Conservation (phyloP, 1,139 yeast genomes). For the Hansenula sp. region DNA sequence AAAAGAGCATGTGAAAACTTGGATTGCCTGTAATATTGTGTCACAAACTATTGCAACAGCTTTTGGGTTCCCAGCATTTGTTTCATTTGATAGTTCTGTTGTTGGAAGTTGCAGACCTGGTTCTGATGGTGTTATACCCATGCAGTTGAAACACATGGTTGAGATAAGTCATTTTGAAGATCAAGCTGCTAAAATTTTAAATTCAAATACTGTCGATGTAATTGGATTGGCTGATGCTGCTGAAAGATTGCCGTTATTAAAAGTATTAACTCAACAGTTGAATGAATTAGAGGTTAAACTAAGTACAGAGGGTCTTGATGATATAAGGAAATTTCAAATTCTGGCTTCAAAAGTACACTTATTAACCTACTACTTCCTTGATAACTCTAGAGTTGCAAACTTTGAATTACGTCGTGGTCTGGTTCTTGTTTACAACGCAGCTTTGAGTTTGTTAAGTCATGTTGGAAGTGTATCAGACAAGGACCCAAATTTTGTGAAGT, state of each 20-base stretch:
- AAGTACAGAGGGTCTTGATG: conserved; percentile 44
- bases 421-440: conserved; percentile 73
- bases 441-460: conserved; percentile 66
- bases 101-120: conserved; percentile 46
- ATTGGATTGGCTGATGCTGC: conserved; percentile 58
- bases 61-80: conserved; percentile 92
- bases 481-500: conserved; percentile 62
- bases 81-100: conserved; percentile 74
- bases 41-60: conserved; percentile 88
- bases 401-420: conserved; percentile 68
- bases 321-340: conserved; percentile 62
- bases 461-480: conserved; percentile 56
- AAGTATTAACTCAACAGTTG: conserved; percentile 64
- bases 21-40: conserved; percentile 90
- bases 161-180: conserved; percentile 83
- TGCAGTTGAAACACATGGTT: conserved; percentile 64
- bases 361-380: conserved; percentile 76
- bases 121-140: conserved; percentile 46
- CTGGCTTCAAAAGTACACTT: conserved; percentile 75
- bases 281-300: conserved; percentile 65
- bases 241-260: conserved; percentile 70
- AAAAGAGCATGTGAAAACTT: conserved; percentile 78
- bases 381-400: conserved; percentile 36
- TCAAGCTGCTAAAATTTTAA: conserved; percentile 74
- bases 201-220: conserved; percentile 65